These are phyloP conservation scores for Epichloe coenophiala DNA, from an alignment of 2,329 filamentous ascomycete genomes.

Conservation along the genomic window DNA sequence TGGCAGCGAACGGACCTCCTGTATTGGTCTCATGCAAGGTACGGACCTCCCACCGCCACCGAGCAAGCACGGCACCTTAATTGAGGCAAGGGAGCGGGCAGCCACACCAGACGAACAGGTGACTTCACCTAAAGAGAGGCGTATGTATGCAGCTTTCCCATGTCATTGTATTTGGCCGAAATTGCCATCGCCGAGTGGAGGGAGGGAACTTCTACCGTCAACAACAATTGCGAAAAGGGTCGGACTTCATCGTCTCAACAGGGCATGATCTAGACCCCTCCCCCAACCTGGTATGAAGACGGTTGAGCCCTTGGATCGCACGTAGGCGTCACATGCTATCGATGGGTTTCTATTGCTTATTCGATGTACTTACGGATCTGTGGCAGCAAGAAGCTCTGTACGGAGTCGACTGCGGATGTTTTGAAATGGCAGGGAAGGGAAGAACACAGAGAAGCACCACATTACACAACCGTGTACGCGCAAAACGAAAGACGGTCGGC, in stretches of 20 bases:
- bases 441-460: not conserved
- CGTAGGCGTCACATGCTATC: not conserved
- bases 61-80: not conserved
- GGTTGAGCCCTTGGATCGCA: not conserved
- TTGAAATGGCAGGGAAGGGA: not conserved
- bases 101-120: not conserved
- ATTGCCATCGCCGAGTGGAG: not conserved
- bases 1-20: not conserved
- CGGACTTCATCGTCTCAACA: too few species aligned
- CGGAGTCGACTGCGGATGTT: not conserved
- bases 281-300: too few species aligned
- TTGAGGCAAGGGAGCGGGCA: not conserved
- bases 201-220: too few species aligned
- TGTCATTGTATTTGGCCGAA: not conserved
- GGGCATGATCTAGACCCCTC: too few species aligned
- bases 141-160: not conserved
- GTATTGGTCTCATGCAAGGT: conserved; percentile 1
- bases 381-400: not conserved
- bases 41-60: not conserved
- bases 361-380: not conserved
- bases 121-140: not conserved
- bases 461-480: not conserved
- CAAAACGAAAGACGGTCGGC: not conserved
- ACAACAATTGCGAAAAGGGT: too few species aligned
- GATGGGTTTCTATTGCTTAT: not conserved